phyloP scores from a whole-genome alignment of 2,329 filamentous ascomycete genomes.

The Neocatenulostroma microsporum region DNA sequence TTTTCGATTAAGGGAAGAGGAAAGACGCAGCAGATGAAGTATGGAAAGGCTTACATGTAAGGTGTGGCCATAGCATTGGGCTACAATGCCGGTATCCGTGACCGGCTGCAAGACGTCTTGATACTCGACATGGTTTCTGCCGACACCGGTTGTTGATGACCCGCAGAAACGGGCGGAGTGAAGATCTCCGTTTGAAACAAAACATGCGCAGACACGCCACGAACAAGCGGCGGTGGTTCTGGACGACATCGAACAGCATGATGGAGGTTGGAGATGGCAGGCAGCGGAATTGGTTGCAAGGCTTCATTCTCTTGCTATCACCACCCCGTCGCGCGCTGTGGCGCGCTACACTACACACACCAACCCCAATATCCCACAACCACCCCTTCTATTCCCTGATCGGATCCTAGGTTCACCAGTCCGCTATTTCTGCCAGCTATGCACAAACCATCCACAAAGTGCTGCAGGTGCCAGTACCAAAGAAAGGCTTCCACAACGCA shows the following conservation, averaged over 20 bases:
- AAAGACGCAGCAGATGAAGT: no score
- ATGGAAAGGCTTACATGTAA: no score
- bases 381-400: background rate
- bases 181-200: background rate
- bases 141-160: slow-evolving; percentile 2
- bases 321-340: no score
- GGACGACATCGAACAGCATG: no score
- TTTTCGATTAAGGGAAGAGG: no score
- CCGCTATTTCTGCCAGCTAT: background rate
- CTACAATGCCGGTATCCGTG: background rate
- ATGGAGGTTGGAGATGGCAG: no score
- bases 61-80: no score
- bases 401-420: background rate
- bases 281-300: no score
- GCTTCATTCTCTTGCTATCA: no score
- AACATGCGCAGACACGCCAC: background rate
- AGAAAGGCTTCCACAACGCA: no score
- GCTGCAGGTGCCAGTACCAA: no score
- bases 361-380: background rate
- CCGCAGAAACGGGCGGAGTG: slow-evolving; percentile 1
- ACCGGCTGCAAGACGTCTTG: no score
- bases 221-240: background rate
- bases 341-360: background rate
- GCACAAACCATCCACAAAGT: slow-evolving; percentile 1
- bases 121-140: background rate